A percentile compares a stretch with the other conserved stretches of the same genome.
These are phyloP conservation scores for Piromyces finnis DNA, from an alignment of 192 early-diverging fungal species.

Conservation along the genomic window DNA sequence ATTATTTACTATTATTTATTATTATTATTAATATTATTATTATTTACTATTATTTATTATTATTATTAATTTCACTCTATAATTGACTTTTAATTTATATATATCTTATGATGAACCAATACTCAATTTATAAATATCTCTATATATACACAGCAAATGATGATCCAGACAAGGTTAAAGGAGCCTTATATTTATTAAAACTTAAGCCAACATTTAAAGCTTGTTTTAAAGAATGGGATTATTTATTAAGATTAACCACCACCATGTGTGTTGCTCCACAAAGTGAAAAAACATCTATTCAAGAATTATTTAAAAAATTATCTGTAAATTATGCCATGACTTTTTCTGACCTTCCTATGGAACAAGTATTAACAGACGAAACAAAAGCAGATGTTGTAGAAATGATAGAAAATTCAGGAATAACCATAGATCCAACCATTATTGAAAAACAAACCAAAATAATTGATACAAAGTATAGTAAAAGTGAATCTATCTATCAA, in stretches of 20 bases:
- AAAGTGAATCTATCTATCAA: background rate
- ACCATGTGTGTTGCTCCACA: background rate
- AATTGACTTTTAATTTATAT: too few relatives aligned
- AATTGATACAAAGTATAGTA: conserved; percentile 14
- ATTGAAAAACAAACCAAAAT: conserved; percentile 9
- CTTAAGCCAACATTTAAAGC: background rate
- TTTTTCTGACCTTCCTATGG: conserved; percentile 24
- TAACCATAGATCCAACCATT: background rate
- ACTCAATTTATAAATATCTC: too few relatives aligned
- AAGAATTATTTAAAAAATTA: conserved; percentile 38
- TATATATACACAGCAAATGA: background rate
- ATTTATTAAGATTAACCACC: background rate
- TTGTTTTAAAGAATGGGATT: background rate
- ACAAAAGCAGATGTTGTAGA: conserved; percentile 6
- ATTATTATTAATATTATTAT: background rate
- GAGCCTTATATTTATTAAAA: background rate
- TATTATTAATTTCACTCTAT: too few relatives aligned
- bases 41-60: too few relatives aligned
- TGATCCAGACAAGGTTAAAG: background rate
- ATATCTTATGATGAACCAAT: too few relatives aligned
- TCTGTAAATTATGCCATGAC: conserved; percentile 39
- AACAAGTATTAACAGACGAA: conserved; percentile 10
- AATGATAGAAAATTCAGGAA: background rate
- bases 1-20: too few relatives aligned
- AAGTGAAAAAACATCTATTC: conserved; percentile 27